Evolutionary conservation across 2,329 filamentous ascomycete genomes (phyloP), one percentile per base, ranked within the genome.

Genomic region (Clarireedia homoeocarpa): DNA sequence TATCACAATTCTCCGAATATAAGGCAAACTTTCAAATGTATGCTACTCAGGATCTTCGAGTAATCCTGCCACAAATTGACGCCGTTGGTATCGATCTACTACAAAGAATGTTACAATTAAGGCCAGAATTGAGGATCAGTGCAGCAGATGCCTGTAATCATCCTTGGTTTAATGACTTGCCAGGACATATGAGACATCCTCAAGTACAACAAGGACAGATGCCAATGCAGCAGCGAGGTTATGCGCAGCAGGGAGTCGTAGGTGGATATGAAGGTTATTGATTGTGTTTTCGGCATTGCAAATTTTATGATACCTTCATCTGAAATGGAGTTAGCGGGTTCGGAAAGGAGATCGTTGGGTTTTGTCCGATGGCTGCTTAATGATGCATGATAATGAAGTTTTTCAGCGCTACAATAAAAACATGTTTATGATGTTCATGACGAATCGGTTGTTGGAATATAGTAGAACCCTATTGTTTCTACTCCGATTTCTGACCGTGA

Each of bases 1-100:
- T 99, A 69, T 90, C 87, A 20, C 86, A 92, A 68, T 91, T 95
- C 66, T 91, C 92, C n/a, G 94, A 99, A 72, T 99, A 97, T 79
- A 96, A 97, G 77, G 82, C 85, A 48, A 96, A 86, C 59, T 96
- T 96, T 74, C 91, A 94, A 63, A 89, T 95, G 70, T 97, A 94
- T 71, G 88, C 89, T 14, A 96, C 94, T 1, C 91, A 96, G 70
- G 91, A 96, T 65, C 77, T 97, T 54, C 81, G 88, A 20, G 81
- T 86, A 57, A 94, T 97, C 61, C 77, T 99, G 24, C 91, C 90
- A 0, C 89, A 95, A 68, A 90, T 99, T 66, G 94, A 99, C 67
- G 83, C 84, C 17, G 76, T 88, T 10, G 94, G 92, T 7, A 83
- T 99, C 66, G 91, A 96, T 69, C 76, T 99, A 49, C 77, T 99